These are phyloP conservation scores for Saxophila tyrrhenica DNA, from an alignment of 495 filamentous ascomycete species.

Conservation along the genomic window DNA sequence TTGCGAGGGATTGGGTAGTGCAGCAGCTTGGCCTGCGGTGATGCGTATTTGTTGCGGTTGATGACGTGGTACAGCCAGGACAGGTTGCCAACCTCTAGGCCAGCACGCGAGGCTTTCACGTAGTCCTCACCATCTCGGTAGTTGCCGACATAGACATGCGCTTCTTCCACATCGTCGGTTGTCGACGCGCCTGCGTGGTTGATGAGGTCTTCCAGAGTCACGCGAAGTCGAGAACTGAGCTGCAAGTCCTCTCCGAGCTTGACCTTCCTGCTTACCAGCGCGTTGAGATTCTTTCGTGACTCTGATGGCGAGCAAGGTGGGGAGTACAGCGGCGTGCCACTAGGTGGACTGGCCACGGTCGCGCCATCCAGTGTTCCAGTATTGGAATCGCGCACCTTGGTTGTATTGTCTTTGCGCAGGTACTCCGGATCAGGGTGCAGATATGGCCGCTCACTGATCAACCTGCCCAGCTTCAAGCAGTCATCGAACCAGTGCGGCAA, in stretches of 20 bases:
- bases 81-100: slow-evolving; percentile 80
- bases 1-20: slow-evolving; percentile 75
- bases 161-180: slow-evolving; percentile 52
- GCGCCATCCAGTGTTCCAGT: slow-evolving; percentile 59
- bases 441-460: slow-evolving; percentile 82
- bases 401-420: slow-evolving; percentile 7
- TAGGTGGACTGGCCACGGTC: slow-evolving; percentile 48
- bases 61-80: slow-evolving; percentile 91
- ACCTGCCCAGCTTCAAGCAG: slow-evolving; percentile 78
- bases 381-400: slow-evolving; percentile 18
- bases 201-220: slow-evolving; percentile 60
- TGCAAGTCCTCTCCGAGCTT: slow-evolving; percentile 57
- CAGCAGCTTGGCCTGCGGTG: slow-evolving; percentile 63
- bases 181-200: slow-evolving; percentile 55
- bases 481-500: slow-evolving; percentile 98
- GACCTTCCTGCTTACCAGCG: slow-evolving; percentile 46
- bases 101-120: slow-evolving; percentile 54
- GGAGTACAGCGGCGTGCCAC: slow-evolving; percentile 16
- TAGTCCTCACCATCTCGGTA: slow-evolving; percentile 77
- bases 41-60: slow-evolving; percentile 76
- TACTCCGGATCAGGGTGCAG: slow-evolving; percentile 78
- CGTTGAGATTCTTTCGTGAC: slow-evolving; percentile 31
- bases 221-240: slow-evolving; percentile 51
- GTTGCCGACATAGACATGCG: slow-evolving; percentile 75
- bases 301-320: slow-evolving; percentile 26